Conservation (phyloP, 2,329 filamentous ascomycete genomes). For the Cadophora gregata region DNA sequence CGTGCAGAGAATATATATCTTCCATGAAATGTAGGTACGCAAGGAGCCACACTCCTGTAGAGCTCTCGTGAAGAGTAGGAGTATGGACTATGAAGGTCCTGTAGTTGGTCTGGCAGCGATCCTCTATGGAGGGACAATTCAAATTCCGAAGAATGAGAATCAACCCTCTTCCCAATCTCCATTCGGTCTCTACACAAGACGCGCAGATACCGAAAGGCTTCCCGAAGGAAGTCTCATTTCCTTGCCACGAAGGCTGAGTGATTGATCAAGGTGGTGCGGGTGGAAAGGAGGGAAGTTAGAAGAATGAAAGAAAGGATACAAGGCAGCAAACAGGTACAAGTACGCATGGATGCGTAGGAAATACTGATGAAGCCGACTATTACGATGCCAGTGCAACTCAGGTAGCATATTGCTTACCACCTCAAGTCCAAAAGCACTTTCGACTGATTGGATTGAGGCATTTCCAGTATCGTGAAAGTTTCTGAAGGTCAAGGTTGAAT, state of each 20-base stretch:
- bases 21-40: constrained; percentile 42
- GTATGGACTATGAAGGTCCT: constrained; percentile 62
- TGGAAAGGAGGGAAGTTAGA: neutral
- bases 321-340: neutral
- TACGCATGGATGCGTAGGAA: neutral
- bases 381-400: too few relatives aligned
- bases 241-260: constrained; percentile 51
- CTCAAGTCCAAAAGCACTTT: too few relatives aligned
- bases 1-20: neutral
- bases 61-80: constrained; percentile 51
- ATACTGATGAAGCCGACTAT: neutral
- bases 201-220: constrained; percentile 51
- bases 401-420: too few relatives aligned
- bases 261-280: constrained; percentile 47
- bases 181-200: constrained; percentile 53
- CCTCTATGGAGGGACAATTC: constrained; percentile 47
- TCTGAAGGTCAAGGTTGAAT: neutral
- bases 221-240: constrained; percentile 51
- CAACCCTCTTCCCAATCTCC: constrained; percentile 48
- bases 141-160: constrained; percentile 40
- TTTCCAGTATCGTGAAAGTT: too few relatives aligned
- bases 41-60: constrained; percentile 58
- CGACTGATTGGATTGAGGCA: too few relatives aligned
- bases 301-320: neutral
- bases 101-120: constrained; percentile 53